Evolutionary conservation across 164 flowering plant genomes (phyloP).

Genomic region (Annona squamosa): DNA sequence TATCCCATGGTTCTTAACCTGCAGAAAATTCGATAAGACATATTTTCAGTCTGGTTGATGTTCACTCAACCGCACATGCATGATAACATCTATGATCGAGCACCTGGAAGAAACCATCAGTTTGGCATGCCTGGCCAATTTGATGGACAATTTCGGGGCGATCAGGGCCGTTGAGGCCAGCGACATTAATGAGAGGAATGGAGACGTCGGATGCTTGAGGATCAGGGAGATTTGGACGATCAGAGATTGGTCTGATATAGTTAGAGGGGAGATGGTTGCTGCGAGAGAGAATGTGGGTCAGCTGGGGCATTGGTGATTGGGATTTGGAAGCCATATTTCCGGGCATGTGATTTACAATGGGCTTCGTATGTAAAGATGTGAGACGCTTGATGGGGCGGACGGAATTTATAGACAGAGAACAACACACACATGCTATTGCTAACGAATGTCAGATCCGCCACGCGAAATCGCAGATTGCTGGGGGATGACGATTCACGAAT

Average conservation of each 20-base stretch:
- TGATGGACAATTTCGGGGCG: slow-evolving; percentile 25
- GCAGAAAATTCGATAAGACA: neutral
- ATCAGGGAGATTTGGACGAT: slow-evolving; percentile 38
- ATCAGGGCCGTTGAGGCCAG: slow-evolving; percentile 25
- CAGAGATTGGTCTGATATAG: slow-evolving; percentile 40
- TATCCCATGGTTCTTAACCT: slow-evolving; percentile 41
- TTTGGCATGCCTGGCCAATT: slow-evolving; percentile 38
- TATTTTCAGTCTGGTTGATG: neutral
- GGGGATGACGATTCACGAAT: too few species aligned
- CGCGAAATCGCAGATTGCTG: too few species aligned
- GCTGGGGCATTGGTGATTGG: slow-evolving; percentile 4
- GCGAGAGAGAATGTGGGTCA: slow-evolving; percentile 25
- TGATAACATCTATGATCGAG: neutral
- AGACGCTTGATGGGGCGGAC: too few species aligned
- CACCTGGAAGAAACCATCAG: slow-evolving; percentile 52
- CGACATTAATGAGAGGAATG: slow-evolving; percentile 43
- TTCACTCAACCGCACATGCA: neutral
- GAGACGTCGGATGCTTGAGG: slow-evolving; percentile 19
- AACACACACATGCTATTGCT: too few species aligned
- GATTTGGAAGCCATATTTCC: too few species aligned
- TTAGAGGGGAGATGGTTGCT: slow-evolving; percentile 26
- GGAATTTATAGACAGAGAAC: too few species aligned
- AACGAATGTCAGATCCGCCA: too few species aligned
- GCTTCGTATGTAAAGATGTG: too few species aligned
- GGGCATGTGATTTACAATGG: too few species aligned